These are phyloP conservation scores for Paecilomyces dactylethromorphus DNA, from an alignment of 2,329 filamentous ascomycete species.

Conservation along the genomic window DNA sequence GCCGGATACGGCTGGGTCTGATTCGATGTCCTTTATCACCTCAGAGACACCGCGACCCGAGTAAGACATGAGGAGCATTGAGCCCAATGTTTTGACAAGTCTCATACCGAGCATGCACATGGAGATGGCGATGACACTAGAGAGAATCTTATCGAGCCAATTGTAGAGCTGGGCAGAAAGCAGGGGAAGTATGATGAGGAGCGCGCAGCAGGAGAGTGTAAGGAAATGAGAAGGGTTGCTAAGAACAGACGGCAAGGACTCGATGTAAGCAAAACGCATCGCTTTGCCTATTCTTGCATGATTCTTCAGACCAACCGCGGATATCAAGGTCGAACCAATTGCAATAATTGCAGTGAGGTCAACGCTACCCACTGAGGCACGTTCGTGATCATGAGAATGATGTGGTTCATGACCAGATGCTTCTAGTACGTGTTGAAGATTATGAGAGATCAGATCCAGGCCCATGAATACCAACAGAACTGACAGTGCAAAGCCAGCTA, in stretches of 20 bases:
- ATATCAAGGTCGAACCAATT: slow-evolving; percentile 75
- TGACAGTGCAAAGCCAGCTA: slow-evolving; percentile 93
- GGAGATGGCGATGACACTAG: slow-evolving; percentile 69
- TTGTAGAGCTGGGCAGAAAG: slow-evolving; percentile 74
- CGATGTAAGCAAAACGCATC: slow-evolving; percentile 78
- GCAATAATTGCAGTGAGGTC: slow-evolving; percentile 77
- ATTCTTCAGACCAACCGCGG: slow-evolving; percentile 80
- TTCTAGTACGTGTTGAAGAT: slow-evolving; percentile 87
- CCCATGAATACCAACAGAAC: slow-evolving; percentile 97
- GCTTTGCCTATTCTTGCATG: slow-evolving; percentile 87
- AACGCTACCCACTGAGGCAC: slow-evolving; percentile 67
- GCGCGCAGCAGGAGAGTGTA: slow-evolving; percentile 75
- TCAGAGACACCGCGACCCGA: slow-evolving; percentile 55
- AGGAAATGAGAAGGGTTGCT: slow-evolving; percentile 94
- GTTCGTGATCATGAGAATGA: slow-evolving; percentile 59
- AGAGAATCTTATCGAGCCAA: slow-evolving; percentile 77
- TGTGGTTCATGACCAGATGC: slow-evolving; percentile 67
- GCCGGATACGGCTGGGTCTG: slow-evolving; percentile 65
- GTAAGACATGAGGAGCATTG: slow-evolving; percentile 96
- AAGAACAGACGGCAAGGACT: slow-evolving; percentile 74
- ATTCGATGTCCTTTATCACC: slow-evolving; percentile 78
- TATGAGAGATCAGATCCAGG: slow-evolving; percentile 89
- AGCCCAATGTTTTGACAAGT: slow-evolving; percentile 75
- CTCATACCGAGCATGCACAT: slow-evolving; percentile 87
- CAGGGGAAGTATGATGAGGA: slow-evolving; percentile 75